These are phyloP conservation scores for Ascochyta lentis DNA, from an alignment of 2,329 filamentous ascomycete genomes.

Conservation along the genomic window DNA sequence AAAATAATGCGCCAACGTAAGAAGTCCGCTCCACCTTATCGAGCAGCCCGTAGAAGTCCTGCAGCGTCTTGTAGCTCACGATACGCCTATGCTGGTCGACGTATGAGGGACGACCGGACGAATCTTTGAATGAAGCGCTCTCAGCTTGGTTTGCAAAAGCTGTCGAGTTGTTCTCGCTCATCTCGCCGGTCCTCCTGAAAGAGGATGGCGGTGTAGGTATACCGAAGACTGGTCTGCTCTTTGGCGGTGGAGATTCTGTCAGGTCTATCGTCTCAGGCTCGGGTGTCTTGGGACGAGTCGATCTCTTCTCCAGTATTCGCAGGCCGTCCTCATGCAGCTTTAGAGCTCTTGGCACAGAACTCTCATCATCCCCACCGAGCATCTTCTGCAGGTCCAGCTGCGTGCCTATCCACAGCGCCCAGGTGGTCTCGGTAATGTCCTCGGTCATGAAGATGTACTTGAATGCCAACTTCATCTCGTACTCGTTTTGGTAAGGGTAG, in stretches of 20 bases:
- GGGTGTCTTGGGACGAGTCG: neutral
- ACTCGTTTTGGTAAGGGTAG: constrained; percentile 36
- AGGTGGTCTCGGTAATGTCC: constrained; percentile 26
- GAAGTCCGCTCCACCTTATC: constrained; percentile 33
- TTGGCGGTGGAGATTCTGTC: neutral
- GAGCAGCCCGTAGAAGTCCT: constrained; percentile 37
- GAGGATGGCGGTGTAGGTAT: neutral
- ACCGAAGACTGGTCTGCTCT: neutral
- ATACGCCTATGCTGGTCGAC: constrained; percentile 9
- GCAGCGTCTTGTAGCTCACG: constrained; percentile 29
- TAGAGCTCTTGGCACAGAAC: neutral
- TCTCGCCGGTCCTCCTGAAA: neutral
- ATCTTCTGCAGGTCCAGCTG: constrained; percentile 19
- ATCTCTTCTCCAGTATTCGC: neutral
- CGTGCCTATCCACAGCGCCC: constrained; percentile 29
- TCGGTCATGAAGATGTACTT: constrained; percentile 27
- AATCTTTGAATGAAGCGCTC: neutral
- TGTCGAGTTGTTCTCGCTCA: neutral
- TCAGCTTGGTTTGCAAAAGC: neutral
- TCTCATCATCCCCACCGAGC: neutral
- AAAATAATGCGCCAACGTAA: constrained; percentile 26
- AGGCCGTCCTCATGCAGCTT: neutral
- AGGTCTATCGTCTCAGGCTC: constrained; percentile 8
- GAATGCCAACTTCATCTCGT: constrained; percentile 34
- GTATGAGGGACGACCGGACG: neutral